Evolutionary conservation across 2,329 filamentous ascomycete species (phyloP), one percentile per base, ranked within the genome.

Genomic region (Phialophora tarda): DNA sequence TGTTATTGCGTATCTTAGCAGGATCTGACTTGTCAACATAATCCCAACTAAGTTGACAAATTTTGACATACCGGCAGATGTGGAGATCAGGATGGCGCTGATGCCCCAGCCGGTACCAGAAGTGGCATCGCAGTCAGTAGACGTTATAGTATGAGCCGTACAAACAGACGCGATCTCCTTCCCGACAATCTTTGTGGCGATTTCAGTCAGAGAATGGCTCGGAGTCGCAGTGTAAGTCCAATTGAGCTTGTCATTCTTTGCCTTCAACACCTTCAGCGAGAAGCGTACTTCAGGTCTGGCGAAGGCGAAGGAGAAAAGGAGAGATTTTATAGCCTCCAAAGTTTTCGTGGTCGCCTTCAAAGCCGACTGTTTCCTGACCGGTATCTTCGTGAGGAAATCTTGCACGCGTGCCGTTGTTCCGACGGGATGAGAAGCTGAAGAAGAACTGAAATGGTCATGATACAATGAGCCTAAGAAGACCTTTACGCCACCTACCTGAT

Each of bases 231-330:
- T 84, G 74, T 89, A 90, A 14, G 82, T 78, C 79, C 86, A 88
- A 54, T 90, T 91, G 3, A 73, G 77, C 62, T 83, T 83, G 69
- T 88, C 83, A 71, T 86, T 88, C 74, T 87, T 88, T 1, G 81
- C 84, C 74, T 87, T 85, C 23, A 89, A 69, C 0, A 82, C 77
- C 65, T 80, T 84, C n/a, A 87, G 72, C 0, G 83, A 84, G 28
- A 89, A 79, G 12, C 87, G 79, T n/a, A 84, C 81, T 10, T 78
- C 74, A 4, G 85, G 85, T 65, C 85, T 81, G 17, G 86, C 84
- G 48, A 89, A 79, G 10, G 86, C 85, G 75, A 89, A 90, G 1
- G 82, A 77, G 71, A 88, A 84, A 50, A 90, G 73, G 24, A 86
- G 68, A 26, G 79, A 80, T 73, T 82, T 85, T 60, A 88, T 80